phyloP scores from a whole-genome alignment of 371 early-diverging fungal species.

The Mucor sp. region DNA sequence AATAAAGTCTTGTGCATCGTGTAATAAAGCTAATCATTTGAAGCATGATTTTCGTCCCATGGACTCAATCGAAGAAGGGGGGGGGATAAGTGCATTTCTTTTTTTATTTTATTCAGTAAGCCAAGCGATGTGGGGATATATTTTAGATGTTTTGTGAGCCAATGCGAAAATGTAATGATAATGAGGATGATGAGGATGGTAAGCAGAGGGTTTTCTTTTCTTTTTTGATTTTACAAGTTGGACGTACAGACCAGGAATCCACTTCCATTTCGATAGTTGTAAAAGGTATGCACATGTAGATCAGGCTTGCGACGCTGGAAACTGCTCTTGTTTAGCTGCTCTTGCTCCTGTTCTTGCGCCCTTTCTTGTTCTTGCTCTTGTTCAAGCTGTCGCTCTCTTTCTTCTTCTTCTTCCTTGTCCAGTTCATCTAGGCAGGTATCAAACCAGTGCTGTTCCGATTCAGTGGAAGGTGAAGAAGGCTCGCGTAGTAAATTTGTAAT shows the following conservation, averaged over 20 bases:
- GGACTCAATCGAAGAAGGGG: not conserved
- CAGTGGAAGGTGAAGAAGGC: not conserved
- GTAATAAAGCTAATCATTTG: not conserved
- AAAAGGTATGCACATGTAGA: conserved; percentile 19
- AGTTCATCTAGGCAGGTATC: conserved; percentile 24
- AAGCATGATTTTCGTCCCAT: not conserved
- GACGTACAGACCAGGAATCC: conserved; percentile 22
- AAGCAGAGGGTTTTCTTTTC: not conserved
- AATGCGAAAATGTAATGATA: not conserved
- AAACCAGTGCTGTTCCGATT: conserved; percentile 27
- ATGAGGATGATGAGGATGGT: not conserved
- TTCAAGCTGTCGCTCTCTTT: not conserved
- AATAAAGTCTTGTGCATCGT: not conserved
- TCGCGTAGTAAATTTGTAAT: conserved; percentile 27
- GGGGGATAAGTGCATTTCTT: not conserved
- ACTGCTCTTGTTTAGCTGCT: not conserved
- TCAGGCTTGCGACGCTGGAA: not conserved
- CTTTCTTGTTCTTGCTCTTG: not conserved
- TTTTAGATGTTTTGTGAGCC: not conserved
- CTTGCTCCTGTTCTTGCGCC: not conserved
- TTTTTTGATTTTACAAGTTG: conserved; percentile 7
- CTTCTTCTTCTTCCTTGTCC: conserved; percentile 10
- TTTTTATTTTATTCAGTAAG: not conserved
- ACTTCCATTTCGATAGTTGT: conserved; percentile 14
- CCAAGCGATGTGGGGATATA: not conserved